phyloP scores from a whole-genome alignment of 179 eudicot species.

The Silene noctiflora region DNA sequence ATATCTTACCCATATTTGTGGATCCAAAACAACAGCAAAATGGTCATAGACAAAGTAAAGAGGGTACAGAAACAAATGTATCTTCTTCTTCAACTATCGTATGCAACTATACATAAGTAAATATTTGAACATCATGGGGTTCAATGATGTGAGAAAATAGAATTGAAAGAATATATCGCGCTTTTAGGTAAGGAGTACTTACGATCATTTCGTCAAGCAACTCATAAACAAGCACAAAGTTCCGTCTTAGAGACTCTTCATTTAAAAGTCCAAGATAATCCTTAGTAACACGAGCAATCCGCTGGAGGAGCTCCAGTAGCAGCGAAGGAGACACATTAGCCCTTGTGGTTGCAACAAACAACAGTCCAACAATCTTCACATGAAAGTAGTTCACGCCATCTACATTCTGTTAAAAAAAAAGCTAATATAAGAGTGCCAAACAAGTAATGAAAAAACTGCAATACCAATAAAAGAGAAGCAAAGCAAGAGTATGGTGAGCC shows the following conservation, averaged over 20 bases:
- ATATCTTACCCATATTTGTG: background rate
- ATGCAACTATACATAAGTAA: background rate
- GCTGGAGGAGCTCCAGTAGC: constrained; percentile 82
- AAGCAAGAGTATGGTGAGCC: background rate
- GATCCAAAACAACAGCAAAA: background rate
- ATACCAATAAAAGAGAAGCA: background rate
- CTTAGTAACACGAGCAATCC: constrained; percentile 87
- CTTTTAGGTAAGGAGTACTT: constrained; percentile 31
- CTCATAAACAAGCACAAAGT: constrained; percentile 94
- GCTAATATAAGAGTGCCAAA: constrained; percentile 5
- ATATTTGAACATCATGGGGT: background rate
- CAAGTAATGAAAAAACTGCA: background rate
- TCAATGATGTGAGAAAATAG: background rate
- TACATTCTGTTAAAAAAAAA: constrained; percentile 51
- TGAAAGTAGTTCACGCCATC: constrained; percentile 97
- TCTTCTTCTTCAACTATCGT: background rate
- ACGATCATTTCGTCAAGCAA: constrained; percentile 92
- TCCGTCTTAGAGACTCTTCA: constrained; percentile 86
- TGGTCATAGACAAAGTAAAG: background rate
- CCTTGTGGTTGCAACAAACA: constrained; percentile 96
- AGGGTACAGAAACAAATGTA: background rate
- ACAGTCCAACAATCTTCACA: constrained; percentile 87
- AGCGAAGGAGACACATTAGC: constrained; percentile 80
- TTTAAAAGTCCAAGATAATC: constrained; percentile 92
- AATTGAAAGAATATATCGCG: background rate